Evolutionary conservation across 163 green algal genomes (phyloP).

Genomic region (Prototheca wickerhamii): DNA sequence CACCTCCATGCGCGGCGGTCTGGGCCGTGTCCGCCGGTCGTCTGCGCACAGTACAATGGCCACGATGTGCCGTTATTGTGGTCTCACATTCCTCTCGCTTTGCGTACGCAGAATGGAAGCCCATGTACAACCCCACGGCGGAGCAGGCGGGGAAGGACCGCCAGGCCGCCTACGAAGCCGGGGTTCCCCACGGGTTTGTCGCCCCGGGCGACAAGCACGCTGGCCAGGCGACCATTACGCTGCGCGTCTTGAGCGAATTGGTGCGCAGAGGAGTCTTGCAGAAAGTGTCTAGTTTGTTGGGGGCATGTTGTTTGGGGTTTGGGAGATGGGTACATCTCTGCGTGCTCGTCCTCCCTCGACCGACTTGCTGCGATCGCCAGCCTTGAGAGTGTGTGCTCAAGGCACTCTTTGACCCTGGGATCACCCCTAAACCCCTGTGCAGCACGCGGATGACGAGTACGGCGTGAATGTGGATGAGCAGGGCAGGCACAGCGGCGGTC

Average conservation of each 20-base stretch:
- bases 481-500: constrained; percentile 61
- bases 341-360: no score
- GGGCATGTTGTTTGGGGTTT: no score
- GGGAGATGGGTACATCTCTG: no score
- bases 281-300: background rate
- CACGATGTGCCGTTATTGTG: no score
- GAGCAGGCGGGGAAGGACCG: constrained; percentile 76
- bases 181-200: constrained; percentile 76
- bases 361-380: no score
- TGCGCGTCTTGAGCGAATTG: constrained; percentile 63
- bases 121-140: constrained; percentile 72
- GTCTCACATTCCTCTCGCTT: no score
- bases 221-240: constrained; percentile 47
- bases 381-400: no score
- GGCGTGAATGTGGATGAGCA: constrained; percentile 40
- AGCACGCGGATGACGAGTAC: constrained; percentile 75
- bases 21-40: background rate
- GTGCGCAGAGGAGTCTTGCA: constrained; percentile 25
- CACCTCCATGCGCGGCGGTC: no score
- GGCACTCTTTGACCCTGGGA: no score
- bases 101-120: constrained; percentile 68
- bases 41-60: background rate
- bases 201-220: constrained; percentile 51
- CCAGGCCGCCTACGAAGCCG: constrained; percentile 53
- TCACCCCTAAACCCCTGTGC: constrained; percentile 4